phyloP scores from a whole-genome alignment of 1,284 basidiomycete species.

The Ganoderma meredithae region DNA sequence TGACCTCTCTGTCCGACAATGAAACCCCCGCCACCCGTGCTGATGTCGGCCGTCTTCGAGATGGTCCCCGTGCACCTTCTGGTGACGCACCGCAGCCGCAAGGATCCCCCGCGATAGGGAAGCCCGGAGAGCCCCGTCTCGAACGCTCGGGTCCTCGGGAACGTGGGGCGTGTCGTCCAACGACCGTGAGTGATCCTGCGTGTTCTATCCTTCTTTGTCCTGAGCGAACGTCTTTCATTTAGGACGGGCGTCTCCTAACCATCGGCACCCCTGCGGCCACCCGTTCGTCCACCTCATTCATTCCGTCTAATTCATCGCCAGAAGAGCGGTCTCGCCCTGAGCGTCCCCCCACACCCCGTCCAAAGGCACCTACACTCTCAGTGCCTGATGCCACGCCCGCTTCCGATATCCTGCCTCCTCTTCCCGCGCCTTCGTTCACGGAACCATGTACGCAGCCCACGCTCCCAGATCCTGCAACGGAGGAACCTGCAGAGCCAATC shows the following conservation, averaged over 20 bases:
- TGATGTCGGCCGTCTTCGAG: neutral
- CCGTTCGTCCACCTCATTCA: neutral
- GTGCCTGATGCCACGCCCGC: neutral
- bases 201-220: neutral
- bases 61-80: conserved; percentile 1
- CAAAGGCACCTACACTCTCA: conserved; percentile 2
- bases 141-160: conserved; percentile 5
- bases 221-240: neutral
- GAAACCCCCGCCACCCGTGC: conserved; percentile 7
- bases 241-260: conserved; percentile 16
- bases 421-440: neutral
- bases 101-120: conserved; percentile 1
- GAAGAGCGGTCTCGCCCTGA: conserved; percentile 4
- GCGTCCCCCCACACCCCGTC: conserved; percentile 13
- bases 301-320: neutral
- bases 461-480: neutral
- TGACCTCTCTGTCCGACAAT: conserved; percentile 14
- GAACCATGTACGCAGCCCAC: neutral
- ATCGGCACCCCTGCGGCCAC: conserved; percentile 2
- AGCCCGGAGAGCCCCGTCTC: conserved; percentile 4
- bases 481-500: conserved; percentile 10
- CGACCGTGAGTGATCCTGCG: conserved; percentile 11
- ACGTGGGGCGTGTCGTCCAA: conserved; percentile 14
- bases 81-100: conserved; percentile 1
- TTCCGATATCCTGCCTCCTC: neutral